Base-by-base conservation (phyloP, 805 yeast species). In the Saitoella complicata region DNA sequence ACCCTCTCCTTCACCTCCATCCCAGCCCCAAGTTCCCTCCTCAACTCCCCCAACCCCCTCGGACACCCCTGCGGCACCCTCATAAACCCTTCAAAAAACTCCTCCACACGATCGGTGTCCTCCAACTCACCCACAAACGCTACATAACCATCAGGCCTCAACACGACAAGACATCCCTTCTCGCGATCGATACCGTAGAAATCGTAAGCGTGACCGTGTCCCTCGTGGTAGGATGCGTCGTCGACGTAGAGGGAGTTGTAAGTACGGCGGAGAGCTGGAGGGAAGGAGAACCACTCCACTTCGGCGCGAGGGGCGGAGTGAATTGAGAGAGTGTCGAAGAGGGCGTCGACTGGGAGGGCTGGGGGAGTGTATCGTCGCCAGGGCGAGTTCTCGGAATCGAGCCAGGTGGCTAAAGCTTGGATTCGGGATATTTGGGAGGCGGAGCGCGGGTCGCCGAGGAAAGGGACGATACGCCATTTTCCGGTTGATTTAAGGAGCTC, bases 91-190 rank as follows among this genome's bases (percentile, higher is more conserved):
- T 39, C 34, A 38, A 59, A 59, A 45, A 52, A 60, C n/a, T 42
- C 36, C 9, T 42, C 49, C 12, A 56, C 47, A 32, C 45, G 43
- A 13, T 49, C 48, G 33, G 56, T 53, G 9, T 61, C 59, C 4
- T 42, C 41, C 7, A 44, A 31, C 12, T 51, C 53, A 7, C 53
- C 46, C 21, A 58, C 60, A n/a, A 43, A 8, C 7, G 62, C 54
- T 31, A 60, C 59, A 43, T 60, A 57, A 3, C 65, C 64, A 47
- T 61, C 65, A 8, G 65, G 65, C 37, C 64, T 47, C 7, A 58
- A 46, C 9, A 60, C 59, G 36, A 60, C 45, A 33, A 57, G 45
- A 37, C 54, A 50, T 5, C 63, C 63, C 11, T 44, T 45, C 10
- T 47, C 38, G 30, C 52, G 47, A 40, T 58, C 56, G 42, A 60